These are phyloP conservation scores for Scleroderma citrinum DNA, from an alignment of 768 basidiomycete species.

Conservation along the genomic window DNA sequence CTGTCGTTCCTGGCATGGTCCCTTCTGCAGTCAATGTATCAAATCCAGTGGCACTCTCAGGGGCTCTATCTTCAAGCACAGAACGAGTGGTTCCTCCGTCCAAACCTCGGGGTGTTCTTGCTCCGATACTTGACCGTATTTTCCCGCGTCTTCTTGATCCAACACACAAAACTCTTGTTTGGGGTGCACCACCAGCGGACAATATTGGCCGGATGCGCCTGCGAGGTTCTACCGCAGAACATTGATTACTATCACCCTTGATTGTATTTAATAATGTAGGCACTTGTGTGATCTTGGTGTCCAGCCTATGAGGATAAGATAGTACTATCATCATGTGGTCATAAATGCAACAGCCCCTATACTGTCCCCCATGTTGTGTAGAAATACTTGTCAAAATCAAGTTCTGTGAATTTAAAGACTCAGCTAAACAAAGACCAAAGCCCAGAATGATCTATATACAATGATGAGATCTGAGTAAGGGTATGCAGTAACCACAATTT, in stretches of 20 bases:
- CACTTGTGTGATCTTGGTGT: too few relatives aligned
- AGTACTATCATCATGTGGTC: background rate
- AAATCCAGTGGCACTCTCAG: background rate
- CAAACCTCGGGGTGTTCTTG: slow-evolving; percentile 40
- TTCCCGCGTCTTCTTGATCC: slow-evolving; percentile 57
- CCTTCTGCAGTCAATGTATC: slow-evolving; percentile 12
- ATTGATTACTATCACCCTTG: background rate
- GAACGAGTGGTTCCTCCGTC: background rate
- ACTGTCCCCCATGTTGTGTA: too few relatives aligned
- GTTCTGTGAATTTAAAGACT: too few relatives aligned
- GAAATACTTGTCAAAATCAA: too few relatives aligned
- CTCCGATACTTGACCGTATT: slow-evolving; percentile 34
- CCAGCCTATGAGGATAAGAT: too few relatives aligned
- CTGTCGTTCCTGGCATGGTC: slow-evolving; percentile 1
- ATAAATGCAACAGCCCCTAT: too few relatives aligned
- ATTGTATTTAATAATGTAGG: background rate
- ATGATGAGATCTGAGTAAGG: too few relatives aligned
- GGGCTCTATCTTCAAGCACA: background rate
- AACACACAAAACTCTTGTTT: slow-evolving; percentile 55
- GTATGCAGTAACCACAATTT: too few relatives aligned
- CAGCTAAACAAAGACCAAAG: too few relatives aligned
- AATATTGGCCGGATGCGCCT: slow-evolving; percentile 41
- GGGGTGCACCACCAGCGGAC: slow-evolving; percentile 70
- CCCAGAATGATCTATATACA: too few relatives aligned
- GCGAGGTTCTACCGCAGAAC: slow-evolving; percentile 2